phyloP scores from a whole-genome alignment of 1,139 yeast genomes.

The Nakaseomyces bracarensis region DNA sequence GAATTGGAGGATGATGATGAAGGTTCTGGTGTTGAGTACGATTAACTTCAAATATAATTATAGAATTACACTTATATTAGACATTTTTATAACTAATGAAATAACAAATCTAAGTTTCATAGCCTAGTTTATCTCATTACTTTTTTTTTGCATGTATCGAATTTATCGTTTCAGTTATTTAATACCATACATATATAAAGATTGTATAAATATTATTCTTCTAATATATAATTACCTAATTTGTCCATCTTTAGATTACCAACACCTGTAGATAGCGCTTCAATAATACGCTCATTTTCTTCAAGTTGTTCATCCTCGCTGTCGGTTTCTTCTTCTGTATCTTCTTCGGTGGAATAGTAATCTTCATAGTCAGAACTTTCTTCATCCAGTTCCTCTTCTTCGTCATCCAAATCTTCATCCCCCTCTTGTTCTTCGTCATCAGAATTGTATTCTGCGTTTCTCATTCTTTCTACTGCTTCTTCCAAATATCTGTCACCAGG shows the following conservation, averaged over 20 bases:
- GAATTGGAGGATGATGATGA: constrained; percentile 29
- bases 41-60: too few species aligned
- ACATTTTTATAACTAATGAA: too few species aligned
- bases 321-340: constrained; percentile 30
- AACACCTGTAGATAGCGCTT: constrained; percentile 56
- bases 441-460: constrained; percentile 36
- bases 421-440: constrained; percentile 15
- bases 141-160: too few species aligned
- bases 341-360: constrained; percentile 26
- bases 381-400: constrained; percentile 28
- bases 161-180: neutral
- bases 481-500: constrained; percentile 62
- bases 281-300: constrained; percentile 66
- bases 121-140: too few species aligned
- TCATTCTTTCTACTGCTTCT: constrained; percentile 59
- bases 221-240: constrained; percentile 69
- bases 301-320: constrained; percentile 38
- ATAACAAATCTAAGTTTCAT: too few species aligned
- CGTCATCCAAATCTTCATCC: constrained; percentile 10
- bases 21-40: constrained; percentile 37
- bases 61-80: too few species aligned
- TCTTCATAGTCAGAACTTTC: constrained; percentile 31
- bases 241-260: constrained; percentile 66
- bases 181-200: constrained; percentile 1
- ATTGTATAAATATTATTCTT: constrained; percentile 26